A percentile compares a stretch with the other conserved stretches of the same genome.
These are phyloP conservation scores for Suillus sp. DNA, from an alignment of 768 basidiomycete species.

Conservation along the genomic window DNA sequence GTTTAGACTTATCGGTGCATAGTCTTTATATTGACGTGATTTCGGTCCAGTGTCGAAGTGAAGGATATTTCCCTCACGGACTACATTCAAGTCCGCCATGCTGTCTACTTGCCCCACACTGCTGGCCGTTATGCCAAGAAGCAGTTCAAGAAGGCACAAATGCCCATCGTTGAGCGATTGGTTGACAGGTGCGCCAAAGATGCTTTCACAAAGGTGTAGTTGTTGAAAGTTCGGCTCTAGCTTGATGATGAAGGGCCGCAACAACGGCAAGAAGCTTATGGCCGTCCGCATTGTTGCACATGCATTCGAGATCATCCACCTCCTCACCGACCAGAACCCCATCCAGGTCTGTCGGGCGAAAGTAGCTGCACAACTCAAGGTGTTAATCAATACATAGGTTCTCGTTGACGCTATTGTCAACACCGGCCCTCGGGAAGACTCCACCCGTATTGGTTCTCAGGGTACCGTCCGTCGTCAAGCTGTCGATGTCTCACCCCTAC, in stretches of 20 bases:
- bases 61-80: slow-evolving; percentile 99
- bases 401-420: slow-evolving; percentile 99
- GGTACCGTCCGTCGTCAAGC: slow-evolving; percentile 99
- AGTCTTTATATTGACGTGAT: slow-evolving; percentile 20
- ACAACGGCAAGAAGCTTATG: slow-evolving; percentile 99
- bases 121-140: slow-evolving; percentile 99
- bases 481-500: slow-evolving; percentile 98
- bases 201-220: slow-evolving; percentile 5
- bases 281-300: slow-evolving; percentile 99
- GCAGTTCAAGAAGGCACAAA: slow-evolving; percentile 99
- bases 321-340: slow-evolving; percentile 99
- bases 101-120: slow-evolving; percentile 97
- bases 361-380: neutral
- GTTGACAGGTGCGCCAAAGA: slow-evolving; percentile 78
- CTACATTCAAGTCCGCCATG: slow-evolving; percentile 99
- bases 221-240: slow-evolving; percentile 40
- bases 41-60: slow-evolving; percentile 79
- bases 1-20: slow-evolving; percentile 34
- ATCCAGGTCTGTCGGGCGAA: slow-evolving; percentile 72
- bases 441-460: slow-evolving; percentile 99
- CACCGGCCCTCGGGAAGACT: slow-evolving; percentile 99
- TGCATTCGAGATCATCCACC: slow-evolving; percentile 99
- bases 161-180: slow-evolving; percentile 99
- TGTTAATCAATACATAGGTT: slow-evolving; percentile 48
- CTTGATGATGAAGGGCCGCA: slow-evolving; percentile 99